These are phyloP conservation scores for Udeniomyces megalosporus DNA, from an alignment of 768 basidiomycete genomes.

Conservation along the genomic window DNA sequence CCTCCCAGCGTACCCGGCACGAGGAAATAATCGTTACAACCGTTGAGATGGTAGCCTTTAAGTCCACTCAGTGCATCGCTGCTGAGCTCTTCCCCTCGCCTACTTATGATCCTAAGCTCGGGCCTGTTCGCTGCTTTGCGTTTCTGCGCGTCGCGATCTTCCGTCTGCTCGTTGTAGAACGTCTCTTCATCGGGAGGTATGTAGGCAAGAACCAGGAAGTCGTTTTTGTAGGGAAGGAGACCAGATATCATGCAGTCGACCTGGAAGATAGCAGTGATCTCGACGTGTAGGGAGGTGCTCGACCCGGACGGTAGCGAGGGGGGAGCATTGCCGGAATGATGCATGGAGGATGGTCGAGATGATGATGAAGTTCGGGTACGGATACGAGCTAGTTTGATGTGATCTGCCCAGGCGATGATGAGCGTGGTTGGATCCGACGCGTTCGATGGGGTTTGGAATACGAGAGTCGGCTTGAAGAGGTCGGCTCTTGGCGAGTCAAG, in stretches of 20 bases:
- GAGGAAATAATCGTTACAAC: slow-evolving; percentile 80
- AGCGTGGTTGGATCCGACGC: slow-evolving; percentile 58
- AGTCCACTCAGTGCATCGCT: slow-evolving; percentile 61
- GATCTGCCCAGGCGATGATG: slow-evolving; percentile 71
- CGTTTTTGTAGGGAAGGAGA: slow-evolving; percentile 49
- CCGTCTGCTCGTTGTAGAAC: slow-evolving; percentile 51
- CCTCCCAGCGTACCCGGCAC: slow-evolving; percentile 31
- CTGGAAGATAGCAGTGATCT: slow-evolving; percentile 80
- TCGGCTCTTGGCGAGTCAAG: slow-evolving; percentile 75
- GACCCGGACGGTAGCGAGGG: slow-evolving; percentile 19
- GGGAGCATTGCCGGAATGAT: neutral
- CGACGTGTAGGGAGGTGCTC: slow-evolving; percentile 48
- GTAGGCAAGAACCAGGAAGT: slow-evolving; percentile 74
- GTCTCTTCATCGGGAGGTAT: slow-evolving; percentile 47
- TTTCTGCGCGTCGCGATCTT: slow-evolving; percentile 55
- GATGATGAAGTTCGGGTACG: slow-evolving; percentile 16
- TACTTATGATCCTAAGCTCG: slow-evolving; percentile 79
- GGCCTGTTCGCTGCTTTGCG: slow-evolving; percentile 80
- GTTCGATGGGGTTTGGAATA: slow-evolving; percentile 40
- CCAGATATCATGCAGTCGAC: slow-evolving; percentile 92
- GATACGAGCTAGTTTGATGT: slow-evolving; percentile 75
- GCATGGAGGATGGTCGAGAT: slow-evolving; percentile 18
- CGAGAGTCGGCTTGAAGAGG: slow-evolving; percentile 76
- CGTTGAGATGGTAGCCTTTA: slow-evolving; percentile 48
- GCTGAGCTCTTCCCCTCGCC: slow-evolving; percentile 70